Evolutionary conservation across 768 basidiomycete genomes (phyloP), one percentile per base, ranked within the genome.

Genomic region (Cystobasidium tubakii): DNA sequence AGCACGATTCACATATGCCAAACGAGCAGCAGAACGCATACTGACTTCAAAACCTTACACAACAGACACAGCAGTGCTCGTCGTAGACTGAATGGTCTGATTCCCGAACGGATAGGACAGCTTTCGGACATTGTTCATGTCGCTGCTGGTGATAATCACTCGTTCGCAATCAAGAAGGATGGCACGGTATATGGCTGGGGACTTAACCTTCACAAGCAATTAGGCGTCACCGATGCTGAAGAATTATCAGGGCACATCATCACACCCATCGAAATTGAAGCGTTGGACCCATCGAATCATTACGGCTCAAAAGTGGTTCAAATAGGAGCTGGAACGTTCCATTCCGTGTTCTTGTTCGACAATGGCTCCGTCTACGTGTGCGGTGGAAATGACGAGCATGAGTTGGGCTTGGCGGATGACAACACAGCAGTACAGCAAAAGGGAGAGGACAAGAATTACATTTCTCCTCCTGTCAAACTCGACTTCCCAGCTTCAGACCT

Each of bases 121-220:
- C 85, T 97, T n/a, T 88, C 88, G 23, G 86, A 87, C 73, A 87
- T 87, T 55, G 87, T 88, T 15, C 83, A 82, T 50, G 83, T 97
- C 75, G 92, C 92, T 2, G 86, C 92, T 0, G 94, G 95, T 7
- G 85, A 85, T 65, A 90, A 88, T 81, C 89, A 91, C 78, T 94
- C 92, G 0, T 97, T 96, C 78, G 94, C 93, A 1, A 87, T 97
- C 72, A 89, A 92, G 80, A 86, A 89, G 66, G 82, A 84, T 6
- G 93, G 92, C 33, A 86, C 85, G 62, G 89, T 95, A 10, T 97
- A 89, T 88, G 92, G 87, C 15, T 97, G 95, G 95, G 95, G 95
- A n/a, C 84, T 93, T 74, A 96, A 98, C 81, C 83, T 90, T 42
- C 86, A 88, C 72, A 87, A 90, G 75, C 87, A 95, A 76, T 84